Base-by-base conservation (phyloP, 352 stramenopile species). In the Phytophthora niederhauseri region DNA sequence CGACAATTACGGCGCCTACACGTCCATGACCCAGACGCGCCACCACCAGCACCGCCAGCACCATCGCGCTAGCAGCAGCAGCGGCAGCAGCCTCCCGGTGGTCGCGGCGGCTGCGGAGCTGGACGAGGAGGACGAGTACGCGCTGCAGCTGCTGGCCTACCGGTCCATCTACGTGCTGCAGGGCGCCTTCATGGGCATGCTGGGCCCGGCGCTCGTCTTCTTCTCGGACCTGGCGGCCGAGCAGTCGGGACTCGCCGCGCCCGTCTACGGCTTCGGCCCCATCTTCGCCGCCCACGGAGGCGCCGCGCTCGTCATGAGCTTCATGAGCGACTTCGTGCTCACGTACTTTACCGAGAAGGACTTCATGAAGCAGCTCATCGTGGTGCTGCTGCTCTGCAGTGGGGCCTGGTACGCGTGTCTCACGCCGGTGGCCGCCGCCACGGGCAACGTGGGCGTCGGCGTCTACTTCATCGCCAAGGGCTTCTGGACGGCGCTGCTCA, bases 261-360 rank as follows among this genome's bases (percentile, higher is more conserved):
- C 85, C 31, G 77, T 93, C 9, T 83, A 80, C 46, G 85, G 76
- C 3, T 93, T 92, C 53, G 85, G 85, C 0, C 80, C 85, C 38
- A 92, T 93, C 50, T 93, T 93, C 24, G 82, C 85, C 24, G 83
- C 83, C 6, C 83, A 93, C 41, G 85, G 85, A 63, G 85, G 81
- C 28, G 81, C 85, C 0, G 85, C 84, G 41, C 76, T 93, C 36
- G 63, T 93, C 61, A 89, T 89, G 83, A 89, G 78, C 61, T 92
- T 91, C 58, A 87, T 93, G 78, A 92, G 85, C 52, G 85, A 93
- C 63, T 75, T 93, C 56, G 76, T 92, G 68, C 78, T 93, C 22
- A 90, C 77, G 28, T 84, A 81, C 15, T 76, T 80, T 36, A 87
- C 84, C 50, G 81, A 93, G 70, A 88, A 78, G 67, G 70, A 87